These are phyloP conservation scores for Picea mariana DNA, from an alignment of 83 land plant species.

Conservation along the genomic window DNA sequence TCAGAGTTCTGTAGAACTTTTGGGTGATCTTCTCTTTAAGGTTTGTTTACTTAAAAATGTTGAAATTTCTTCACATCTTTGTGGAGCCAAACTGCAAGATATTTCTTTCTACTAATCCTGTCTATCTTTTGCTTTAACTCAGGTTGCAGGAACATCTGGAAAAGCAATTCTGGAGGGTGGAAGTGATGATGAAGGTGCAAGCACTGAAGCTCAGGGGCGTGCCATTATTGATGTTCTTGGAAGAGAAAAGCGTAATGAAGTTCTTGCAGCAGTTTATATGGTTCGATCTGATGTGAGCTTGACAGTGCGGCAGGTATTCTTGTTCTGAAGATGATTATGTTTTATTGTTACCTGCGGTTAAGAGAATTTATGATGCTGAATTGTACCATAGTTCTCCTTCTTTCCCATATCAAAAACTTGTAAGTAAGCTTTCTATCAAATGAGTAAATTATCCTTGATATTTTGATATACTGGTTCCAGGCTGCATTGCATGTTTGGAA, in stretches of 20 bases:
- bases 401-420: too few species aligned
- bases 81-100: neutral
- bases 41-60: constrained; percentile 25
- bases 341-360: neutral
- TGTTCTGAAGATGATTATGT: neutral
- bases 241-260: constrained; percentile 87
- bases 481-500: constrained; percentile 99
- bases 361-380: neutral
- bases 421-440: neutral
- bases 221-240: constrained; percentile 97
- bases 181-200: constrained; percentile 99
- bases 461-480: constrained; percentile 33
- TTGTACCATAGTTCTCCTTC: too few species aligned
- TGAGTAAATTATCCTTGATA: neutral
- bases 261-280: constrained; percentile 99
- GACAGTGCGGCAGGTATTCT: constrained; percentile 92
- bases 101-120: constrained; percentile 2
- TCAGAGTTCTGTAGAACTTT: constrained; percentile 96
- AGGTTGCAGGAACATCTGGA: constrained; percentile 99
- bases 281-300: constrained; percentile 96
- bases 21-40: constrained; percentile 99
- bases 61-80: neutral
- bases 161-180: constrained; percentile 99
- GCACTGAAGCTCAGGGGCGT: constrained; percentile 99
- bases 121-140: neutral